Percentiles rank a stretch among this genome's conserved stretches.
These are phyloP conservation scores for Oropetium thomaeum DNA, from an alignment of 176 grass and related monocot genomes.

Conservation along the genomic window DNA sequence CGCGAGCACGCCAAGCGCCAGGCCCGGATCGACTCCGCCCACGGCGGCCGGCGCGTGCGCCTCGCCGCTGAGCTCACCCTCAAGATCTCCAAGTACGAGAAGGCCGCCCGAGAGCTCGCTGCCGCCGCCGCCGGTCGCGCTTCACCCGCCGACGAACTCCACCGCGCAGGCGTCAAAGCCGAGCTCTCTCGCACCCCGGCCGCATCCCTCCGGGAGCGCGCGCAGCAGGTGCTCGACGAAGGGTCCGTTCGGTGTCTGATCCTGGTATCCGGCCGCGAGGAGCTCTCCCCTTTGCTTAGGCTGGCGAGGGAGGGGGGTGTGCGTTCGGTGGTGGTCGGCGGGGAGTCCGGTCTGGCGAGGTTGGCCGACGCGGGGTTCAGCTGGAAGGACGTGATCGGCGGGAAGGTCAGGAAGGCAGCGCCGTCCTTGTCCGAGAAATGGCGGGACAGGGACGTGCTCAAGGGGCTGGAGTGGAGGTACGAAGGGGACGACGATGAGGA, in stretches of 20 bases:
- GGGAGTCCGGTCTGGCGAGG: constrained; percentile 46
- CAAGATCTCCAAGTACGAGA: constrained; percentile 70
- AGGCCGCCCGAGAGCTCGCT: constrained; percentile 55
- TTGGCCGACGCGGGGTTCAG: constrained; percentile 44
- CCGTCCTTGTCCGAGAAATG: constrained; percentile 42
- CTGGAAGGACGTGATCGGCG: constrained; percentile 50
- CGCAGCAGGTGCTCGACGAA: constrained; percentile 52
- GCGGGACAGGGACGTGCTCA: constrained; percentile 39
- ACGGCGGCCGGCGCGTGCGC: constrained; percentile 43
- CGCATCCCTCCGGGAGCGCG: constrained; percentile 29
- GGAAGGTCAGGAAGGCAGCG: constrained; percentile 53
- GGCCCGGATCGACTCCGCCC: constrained; percentile 45
- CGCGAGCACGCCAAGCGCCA: constrained; percentile 68
- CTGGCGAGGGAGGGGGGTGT: constrained; percentile 47
- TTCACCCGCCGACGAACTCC: constrained; percentile 47
- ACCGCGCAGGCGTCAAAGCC: constrained; percentile 31
- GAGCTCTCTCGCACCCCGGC: constrained; percentile 25
- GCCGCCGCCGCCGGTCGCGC: neutral
- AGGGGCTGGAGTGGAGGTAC: constrained; percentile 57
- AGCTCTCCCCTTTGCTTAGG: constrained; percentile 37
- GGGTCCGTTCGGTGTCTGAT: constrained; percentile 42
- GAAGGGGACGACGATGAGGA: constrained; percentile 37
- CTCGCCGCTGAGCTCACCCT: constrained; percentile 54
- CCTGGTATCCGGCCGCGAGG: constrained; percentile 40
- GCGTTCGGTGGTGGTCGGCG: constrained; percentile 50